Conservation (phyloP, 1,284 basidiomycete genomes). For the Ceratobasidium sp. region DNA sequence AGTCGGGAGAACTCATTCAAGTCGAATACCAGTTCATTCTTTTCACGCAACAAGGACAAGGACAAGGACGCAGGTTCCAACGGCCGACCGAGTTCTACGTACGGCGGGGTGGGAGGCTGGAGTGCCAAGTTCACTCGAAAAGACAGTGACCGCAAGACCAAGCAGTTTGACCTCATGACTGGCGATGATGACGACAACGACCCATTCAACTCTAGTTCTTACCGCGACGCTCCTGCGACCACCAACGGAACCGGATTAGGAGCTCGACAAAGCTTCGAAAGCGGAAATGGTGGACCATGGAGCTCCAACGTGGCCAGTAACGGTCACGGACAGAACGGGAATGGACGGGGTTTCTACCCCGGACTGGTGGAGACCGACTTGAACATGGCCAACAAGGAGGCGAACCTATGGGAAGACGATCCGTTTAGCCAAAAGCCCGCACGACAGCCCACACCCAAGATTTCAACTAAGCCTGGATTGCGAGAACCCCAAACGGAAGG, state of each 20-base stretch:
- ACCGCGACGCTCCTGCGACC: neutral
- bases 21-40: slow-evolving; percentile 25
- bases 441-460: slow-evolving; percentile 27
- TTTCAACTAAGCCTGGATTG: slow-evolving; percentile 42
- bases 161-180: slow-evolving; percentile 31
- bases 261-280: slow-evolving; percentile 14
- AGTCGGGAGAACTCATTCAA: slow-evolving; percentile 20
- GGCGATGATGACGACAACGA: slow-evolving; percentile 27
- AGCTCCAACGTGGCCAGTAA: slow-evolving; percentile 2
- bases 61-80: slow-evolving; percentile 5
- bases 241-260: slow-evolving; percentile 1
- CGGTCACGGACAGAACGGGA: neutral
- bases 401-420: slow-evolving; percentile 33
- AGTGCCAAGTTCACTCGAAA: slow-evolving; percentile 6
- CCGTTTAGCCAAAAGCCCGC: slow-evolving; percentile 26
- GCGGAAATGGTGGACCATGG: slow-evolving; percentile 7
- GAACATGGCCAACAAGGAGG: slow-evolving; percentile 1
- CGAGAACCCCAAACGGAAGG: slow-evolving; percentile 46
- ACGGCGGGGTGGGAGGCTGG: slow-evolving; percentile 20
- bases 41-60: slow-evolving; percentile 17
- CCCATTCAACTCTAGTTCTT: slow-evolving; percentile 17
- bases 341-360: slow-evolving; percentile 19
- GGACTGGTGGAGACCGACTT: slow-evolving; percentile 28
- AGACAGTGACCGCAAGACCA: slow-evolving; percentile 9
- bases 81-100: slow-evolving; percentile 26